Percentiles rank a stretch among this genome's conserved stretches.
Evolutionary conservation across 331 rosid genomes (phyloP).

Genomic region (Cydonia oblonga): DNA sequence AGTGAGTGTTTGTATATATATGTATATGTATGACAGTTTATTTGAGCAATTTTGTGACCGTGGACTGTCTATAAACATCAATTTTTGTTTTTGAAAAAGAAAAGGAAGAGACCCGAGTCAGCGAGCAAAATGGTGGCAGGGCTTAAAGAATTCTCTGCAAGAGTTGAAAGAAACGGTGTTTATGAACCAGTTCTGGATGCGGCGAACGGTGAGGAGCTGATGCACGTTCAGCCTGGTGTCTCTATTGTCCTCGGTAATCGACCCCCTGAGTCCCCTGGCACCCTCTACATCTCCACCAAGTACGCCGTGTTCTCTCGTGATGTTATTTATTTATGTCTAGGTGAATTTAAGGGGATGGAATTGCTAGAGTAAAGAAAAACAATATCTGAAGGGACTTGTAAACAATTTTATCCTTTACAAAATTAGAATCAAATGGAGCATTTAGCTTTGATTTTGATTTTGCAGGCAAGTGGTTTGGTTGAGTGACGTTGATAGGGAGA

Average conservation of each 20-base stretch:
- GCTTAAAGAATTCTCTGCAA: slow-evolving; percentile 31
- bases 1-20: not conserved
- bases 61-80: not conserved
- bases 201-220: slow-evolving; percentile 52
- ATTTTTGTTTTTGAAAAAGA: not conserved
- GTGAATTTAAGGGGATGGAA: no score
- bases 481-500: slow-evolving; percentile 48
- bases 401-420: no score
- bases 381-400: accelerated
- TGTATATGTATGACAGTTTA: not conserved
- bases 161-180: slow-evolving; percentile 29
- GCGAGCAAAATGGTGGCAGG: slow-evolving; percentile 42
- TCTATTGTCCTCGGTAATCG: slow-evolving; percentile 48
- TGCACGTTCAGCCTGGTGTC: slow-evolving; percentile 32
- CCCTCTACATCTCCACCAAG: slow-evolving; percentile 66
- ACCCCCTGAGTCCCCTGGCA: slow-evolving; percentile 53
- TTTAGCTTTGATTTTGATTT: not conserved
- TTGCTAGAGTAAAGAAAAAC: no score
- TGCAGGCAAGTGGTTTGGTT: slow-evolving; percentile 80
- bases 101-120: not conserved
- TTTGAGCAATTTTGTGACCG: not conserved
- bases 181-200: slow-evolving; percentile 48
- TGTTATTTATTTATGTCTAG: no score
- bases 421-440: not conserved
- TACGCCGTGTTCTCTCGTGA: not conserved